Evolutionary conservation across 2,329 filamentous ascomycete species (phyloP).

Genomic region (Magnaporthiopsis poae): DNA sequence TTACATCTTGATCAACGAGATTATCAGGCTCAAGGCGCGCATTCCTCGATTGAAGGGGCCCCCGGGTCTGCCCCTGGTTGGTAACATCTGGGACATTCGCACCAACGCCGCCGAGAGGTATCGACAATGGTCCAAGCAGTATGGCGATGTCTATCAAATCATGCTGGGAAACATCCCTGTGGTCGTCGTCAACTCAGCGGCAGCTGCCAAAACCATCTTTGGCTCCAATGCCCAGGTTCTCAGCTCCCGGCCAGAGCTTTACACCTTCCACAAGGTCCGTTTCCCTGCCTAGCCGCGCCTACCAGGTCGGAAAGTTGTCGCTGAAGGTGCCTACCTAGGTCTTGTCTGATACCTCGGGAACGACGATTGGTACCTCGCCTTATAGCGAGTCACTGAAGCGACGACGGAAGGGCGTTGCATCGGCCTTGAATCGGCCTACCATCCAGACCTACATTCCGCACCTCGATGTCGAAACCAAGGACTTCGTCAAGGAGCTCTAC

Average conservation of each 20-base stretch:
- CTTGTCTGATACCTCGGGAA: conserved; percentile 54
- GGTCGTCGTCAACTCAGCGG: conserved; percentile 45
- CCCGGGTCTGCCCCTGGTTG: conserved; percentile 13
- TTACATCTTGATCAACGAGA: conserved; percentile 7
- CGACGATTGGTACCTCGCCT: conserved; percentile 58
- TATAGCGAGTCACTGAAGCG: conserved; percentile 68
- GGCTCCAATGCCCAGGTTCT: conserved; percentile 35
- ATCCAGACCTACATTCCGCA: conserved; percentile 72
- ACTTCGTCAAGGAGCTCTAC: conserved; percentile 52
- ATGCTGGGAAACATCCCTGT: conserved; percentile 47
- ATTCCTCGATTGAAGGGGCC: conserved; percentile 11
- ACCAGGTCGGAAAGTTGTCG: too few species aligned
- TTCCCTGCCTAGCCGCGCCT: too few species aligned
- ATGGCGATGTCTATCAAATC: conserved; percentile 46
- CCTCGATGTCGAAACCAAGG: conserved; percentile 63
- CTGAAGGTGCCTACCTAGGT: conserved; percentile 27
- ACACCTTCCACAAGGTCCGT: conserved; percentile 38
- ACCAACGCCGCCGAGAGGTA: conserved; percentile 9
- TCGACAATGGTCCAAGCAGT: conserved; percentile 21
- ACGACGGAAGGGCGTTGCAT: conserved; percentile 66
- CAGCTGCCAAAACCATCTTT: conserved; percentile 40
- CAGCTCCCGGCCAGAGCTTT: conserved; percentile 46
- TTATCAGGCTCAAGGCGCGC: conserved; percentile 1
- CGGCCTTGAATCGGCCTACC: conserved; percentile 60
- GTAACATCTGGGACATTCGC: conserved; percentile 15